Percentiles rank a stretch among this genome's conserved stretches.
Evolutionary conservation across 768 basidiomycete genomes (phyloP).

Genomic region (Strobilomyces confusus): DNA sequence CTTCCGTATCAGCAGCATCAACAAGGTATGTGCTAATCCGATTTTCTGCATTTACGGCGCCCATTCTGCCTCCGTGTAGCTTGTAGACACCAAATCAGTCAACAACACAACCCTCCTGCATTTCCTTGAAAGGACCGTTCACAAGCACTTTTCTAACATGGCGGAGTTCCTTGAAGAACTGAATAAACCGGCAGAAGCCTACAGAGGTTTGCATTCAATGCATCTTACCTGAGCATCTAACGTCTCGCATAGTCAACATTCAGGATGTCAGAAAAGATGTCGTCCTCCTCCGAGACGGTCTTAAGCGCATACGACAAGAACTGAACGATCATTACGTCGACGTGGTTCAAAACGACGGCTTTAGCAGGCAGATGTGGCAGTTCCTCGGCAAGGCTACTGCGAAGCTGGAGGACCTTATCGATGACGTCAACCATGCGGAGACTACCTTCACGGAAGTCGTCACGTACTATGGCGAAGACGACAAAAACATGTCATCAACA

Average conservation of each 20-base stretch:
- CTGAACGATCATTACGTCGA: conserved; percentile 77
- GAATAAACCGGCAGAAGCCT: conserved; percentile 85
- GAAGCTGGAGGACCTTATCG: conserved; percentile 77
- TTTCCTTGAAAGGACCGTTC: conserved; percentile 86
- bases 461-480: conserved; percentile 91
- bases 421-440: conserved; percentile 85
- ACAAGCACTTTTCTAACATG: conserved; percentile 84
- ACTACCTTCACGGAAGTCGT: conserved; percentile 81
- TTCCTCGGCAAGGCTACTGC: conserved; percentile 75
- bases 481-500: conserved; percentile 76
- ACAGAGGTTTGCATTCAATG: conserved; percentile 60
- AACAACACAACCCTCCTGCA: conserved; percentile 93
- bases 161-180: conserved; percentile 88
- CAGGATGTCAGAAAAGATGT: conserved; percentile 81
- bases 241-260: conserved; percentile 62
- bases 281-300: conserved; percentile 64
- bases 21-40: conserved; percentile 58
- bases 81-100: conserved; percentile 96
- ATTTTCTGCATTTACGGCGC: not conserved
- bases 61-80: conserved; percentile 39
- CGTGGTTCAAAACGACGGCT: conserved; percentile 66
- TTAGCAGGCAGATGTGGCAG: conserved; percentile 88
- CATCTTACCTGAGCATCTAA: conserved; percentile 4
- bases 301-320: conserved; percentile 78
- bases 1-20: conserved; percentile 96